These are phyloP conservation scores for Ehretia macrophylla DNA, from an alignment of 257 asterid species.

Conservation along the genomic window DNA sequence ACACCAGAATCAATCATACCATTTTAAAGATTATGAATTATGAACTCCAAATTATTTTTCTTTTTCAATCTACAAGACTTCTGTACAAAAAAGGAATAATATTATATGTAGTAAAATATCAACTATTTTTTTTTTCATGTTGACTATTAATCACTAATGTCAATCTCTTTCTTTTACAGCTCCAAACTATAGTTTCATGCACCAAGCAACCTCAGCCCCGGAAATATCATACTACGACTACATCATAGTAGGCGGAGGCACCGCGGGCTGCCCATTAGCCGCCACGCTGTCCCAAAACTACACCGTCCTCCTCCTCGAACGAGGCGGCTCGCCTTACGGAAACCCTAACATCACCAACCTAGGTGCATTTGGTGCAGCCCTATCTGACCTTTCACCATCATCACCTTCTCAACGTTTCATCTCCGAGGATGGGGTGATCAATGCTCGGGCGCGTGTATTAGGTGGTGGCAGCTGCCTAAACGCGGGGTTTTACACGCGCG, in stretches of 20 bases:
- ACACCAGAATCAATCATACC: no score
- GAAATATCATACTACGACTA: constrained; percentile 52
- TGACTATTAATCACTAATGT: not conserved
- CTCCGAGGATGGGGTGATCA: constrained; percentile 76
- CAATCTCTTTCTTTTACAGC: constrained; percentile 20
- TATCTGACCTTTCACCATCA: constrained; percentile 47
- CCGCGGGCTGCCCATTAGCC: constrained; percentile 87
- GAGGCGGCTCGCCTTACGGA: constrained; percentile 70
- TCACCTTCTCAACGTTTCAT: constrained; percentile 81
- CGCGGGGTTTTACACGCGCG: constrained; percentile 76
- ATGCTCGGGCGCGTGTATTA: constrained; percentile 59
- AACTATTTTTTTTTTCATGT: no score
- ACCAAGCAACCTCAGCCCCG: constrained; percentile 59
- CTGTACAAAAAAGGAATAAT: no score
- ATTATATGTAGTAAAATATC: no score
- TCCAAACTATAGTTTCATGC: constrained; percentile 53
- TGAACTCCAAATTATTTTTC: no score
- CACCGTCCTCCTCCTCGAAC: constrained; percentile 66
- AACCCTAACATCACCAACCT: constrained; percentile 60
- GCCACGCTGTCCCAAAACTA: constrained; percentile 68
- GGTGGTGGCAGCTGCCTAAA: constrained; percentile 74
- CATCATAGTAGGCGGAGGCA: constrained; percentile 77
- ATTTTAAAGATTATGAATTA: no score
- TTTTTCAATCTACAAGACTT: no score
- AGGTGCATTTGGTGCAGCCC: constrained; percentile 49